Evolutionary conservation across 2,329 filamentous ascomycete genomes (phyloP).

Genomic region (Seiridium cupressi): DNA sequence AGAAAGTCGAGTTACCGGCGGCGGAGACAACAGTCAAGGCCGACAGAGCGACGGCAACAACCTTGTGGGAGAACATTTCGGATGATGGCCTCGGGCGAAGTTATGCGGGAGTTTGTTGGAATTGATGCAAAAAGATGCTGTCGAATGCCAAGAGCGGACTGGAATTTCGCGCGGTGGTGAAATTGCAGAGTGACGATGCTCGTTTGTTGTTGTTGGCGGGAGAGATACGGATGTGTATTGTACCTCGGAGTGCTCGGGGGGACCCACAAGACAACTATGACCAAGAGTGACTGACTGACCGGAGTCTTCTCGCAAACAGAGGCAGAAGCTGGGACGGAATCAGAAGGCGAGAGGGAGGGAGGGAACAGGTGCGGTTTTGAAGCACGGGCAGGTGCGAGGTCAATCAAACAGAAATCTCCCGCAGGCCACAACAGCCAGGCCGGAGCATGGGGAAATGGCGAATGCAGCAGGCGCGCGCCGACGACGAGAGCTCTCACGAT

Average conservation of each 20-base stretch:
- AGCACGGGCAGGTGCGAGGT: slow-evolving; percentile 4
- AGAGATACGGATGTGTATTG: no score
- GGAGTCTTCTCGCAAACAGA: background rate
- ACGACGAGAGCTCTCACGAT: slow-evolving; percentile 9
- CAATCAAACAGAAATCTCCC: slow-evolving; percentile 1
- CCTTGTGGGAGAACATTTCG: slow-evolving; percentile 26
- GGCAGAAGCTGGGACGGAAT: background rate
- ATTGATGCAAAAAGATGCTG: background rate
- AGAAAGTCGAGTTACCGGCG: slow-evolving; percentile 44
- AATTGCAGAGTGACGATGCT: background rate
- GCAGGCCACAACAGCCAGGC: background rate
- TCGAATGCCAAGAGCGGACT: background rate
- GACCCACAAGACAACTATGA: background rate
- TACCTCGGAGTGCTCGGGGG: background rate
- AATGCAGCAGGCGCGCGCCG: slow-evolving; percentile 1
- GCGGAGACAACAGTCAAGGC: slow-evolving; percentile 37
- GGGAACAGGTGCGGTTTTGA: background rate
- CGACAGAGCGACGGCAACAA: slow-evolving; percentile 43
- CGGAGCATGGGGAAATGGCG: background rate
- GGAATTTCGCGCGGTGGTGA: background rate
- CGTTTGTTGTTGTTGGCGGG: background rate
- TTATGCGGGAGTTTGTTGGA: background rate
- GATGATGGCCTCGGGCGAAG: slow-evolving; percentile 8
- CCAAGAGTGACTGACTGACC: background rate
- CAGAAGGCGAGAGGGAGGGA: background rate